Evolutionary conservation across 176 grass and related monocot species (phyloP), one percentile per base, ranked within the genome.

Genomic region (Calamus simplicifolius): DNA sequence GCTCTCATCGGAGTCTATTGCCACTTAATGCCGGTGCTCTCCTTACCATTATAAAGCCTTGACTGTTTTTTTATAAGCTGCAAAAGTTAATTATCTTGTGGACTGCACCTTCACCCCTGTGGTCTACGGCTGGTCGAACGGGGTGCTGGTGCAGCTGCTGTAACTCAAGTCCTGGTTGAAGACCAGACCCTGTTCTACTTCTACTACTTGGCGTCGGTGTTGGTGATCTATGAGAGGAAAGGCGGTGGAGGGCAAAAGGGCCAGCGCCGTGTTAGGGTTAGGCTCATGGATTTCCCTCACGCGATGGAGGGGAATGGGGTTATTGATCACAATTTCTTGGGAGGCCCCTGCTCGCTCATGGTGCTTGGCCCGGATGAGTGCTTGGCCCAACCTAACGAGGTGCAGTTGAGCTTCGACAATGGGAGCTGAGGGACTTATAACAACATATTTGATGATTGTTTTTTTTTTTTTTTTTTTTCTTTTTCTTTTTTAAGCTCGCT

Each of bases 131-230:
- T 81, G 84, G 3, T 56, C 80, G 13, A 74, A 75, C 5, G 84
- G 83, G 1, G 67, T 97, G 51, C 21, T 97, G 23, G 79, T 84
- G 19, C 87, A 91, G 78, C 69, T 97, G 72, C 49, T 57, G 14
- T 81, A 97, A 69, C 75, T 97, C 3, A 97, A 91, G 78, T 71
- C 68, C 48, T 97, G 93, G 93, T 97, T 97, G 87, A 91, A 62
- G 78, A 76, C 73, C 84, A 97, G 62, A 88, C 87, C 10, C 8
- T 97, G 23, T 97, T 85, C 87, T 87, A 85, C 57, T 97, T 97
- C 73, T 91, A 91, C 73, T 91, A 91, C 69, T 91, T 87, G 30
- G 73, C 72, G n/a, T 97, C 93, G 0, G 25, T 91, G 28, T 61
- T 97, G 51, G 23, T 97, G 12, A 27, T 72, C 19, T 97, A 91